Evolutionary conservation across 169 alveolate species (phyloP).

Genomic region (Pseudocohnilembus persalinus): DNA sequence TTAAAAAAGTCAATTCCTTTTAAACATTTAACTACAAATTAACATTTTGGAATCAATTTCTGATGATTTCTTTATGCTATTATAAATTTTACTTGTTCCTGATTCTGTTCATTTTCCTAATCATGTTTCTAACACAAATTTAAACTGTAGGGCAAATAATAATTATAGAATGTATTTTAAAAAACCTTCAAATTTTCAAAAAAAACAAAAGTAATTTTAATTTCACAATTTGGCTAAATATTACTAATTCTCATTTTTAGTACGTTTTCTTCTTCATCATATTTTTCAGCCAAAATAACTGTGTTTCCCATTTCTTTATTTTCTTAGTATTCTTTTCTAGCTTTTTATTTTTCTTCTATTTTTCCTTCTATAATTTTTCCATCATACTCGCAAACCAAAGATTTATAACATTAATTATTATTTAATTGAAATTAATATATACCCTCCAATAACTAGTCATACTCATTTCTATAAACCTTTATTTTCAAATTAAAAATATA

Average conservation of each 20-base stretch:
- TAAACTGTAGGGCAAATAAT: not conserved
- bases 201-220: conserved; percentile 11
- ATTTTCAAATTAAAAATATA: too few species aligned
- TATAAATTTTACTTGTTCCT: not conserved
- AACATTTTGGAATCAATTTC: not conserved
- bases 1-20: too few species aligned
- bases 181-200: conserved; percentile 4
- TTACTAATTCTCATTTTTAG: conserved; percentile 19
- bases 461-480: too few species aligned
- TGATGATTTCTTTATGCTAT: not conserved
- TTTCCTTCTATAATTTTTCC: not conserved
- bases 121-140: not conserved
- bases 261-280: not conserved
- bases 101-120: not conserved
- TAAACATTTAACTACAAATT: conserved; percentile 15
- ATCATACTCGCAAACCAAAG: not conserved
- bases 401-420: not conserved
- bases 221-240: conserved; percentile 15
- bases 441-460: too few species aligned
- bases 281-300: not conserved
- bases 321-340: not conserved
- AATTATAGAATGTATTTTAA: conserved; percentile 19
- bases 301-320: not conserved
- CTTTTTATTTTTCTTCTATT: not conserved
- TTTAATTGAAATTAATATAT: too few species aligned